Evolutionary conservation across 176 grass and related monocot genomes (phyloP).

Genomic region (Bromus sterilis): DNA sequence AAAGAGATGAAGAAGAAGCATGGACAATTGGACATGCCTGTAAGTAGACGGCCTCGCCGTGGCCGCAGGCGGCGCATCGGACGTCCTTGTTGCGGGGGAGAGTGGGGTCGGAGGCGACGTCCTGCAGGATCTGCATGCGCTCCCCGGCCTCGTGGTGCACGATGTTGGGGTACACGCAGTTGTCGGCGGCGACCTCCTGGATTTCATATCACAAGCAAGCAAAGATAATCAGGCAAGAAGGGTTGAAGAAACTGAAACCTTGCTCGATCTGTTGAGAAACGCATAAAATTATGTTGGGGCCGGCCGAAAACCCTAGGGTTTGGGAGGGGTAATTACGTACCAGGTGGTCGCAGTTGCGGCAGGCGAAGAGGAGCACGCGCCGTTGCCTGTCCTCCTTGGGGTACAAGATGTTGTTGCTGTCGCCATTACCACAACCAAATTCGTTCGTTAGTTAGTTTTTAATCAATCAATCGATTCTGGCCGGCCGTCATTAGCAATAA

Average conservation of each 20-base stretch:
- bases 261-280: too few relatives aligned
- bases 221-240: too few relatives aligned
- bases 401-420: constrained; percentile 79
- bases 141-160: constrained; percentile 42
- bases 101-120: constrained; percentile 51
- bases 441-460: not conserved
- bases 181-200: constrained; percentile 50
- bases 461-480: not conserved
- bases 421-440: not conserved
- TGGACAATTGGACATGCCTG: too few relatives aligned
- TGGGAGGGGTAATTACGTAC: too few relatives aligned
- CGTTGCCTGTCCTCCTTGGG: constrained; percentile 49
- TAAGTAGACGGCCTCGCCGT: constrained; percentile 72
- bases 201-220: not conserved
- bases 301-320: not conserved
- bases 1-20: too few relatives aligned
- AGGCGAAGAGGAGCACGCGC: constrained; percentile 44
- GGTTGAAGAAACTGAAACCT: too few relatives aligned
- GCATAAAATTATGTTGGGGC: too few relatives aligned
- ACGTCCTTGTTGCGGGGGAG: constrained; percentile 53
- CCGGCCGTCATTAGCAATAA: too few relatives aligned
- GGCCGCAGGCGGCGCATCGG: constrained; percentile 39
- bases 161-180: constrained; percentile 48
- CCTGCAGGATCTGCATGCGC: constrained; percentile 46
- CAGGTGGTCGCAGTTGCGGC: constrained; percentile 65